Evolutionary conservation across 306 rosid species (phyloP), one percentile per base, ranked within the genome.

Genomic region (Trifolium pratense): DNA sequence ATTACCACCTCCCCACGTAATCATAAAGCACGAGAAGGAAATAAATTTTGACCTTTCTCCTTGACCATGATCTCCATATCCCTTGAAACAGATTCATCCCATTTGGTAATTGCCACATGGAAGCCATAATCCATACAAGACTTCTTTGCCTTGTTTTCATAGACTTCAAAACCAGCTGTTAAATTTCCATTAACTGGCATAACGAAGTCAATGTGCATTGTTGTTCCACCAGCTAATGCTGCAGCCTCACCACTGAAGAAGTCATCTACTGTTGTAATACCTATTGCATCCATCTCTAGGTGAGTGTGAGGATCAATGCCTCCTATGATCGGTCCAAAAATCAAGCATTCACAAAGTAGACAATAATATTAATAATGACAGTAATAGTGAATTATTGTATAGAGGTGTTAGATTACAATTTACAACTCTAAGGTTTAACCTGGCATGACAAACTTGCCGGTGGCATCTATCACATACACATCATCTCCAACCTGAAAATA

Each of bases 241-340:
- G 98, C 98, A 48, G 98, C 97, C 80, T 93, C 97, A 66, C 98
- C 97, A 78, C 80, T 85, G 85, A 93, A 91, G 89, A 90, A 93
- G 86, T 93, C 97, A 78, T 90, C 97, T 51, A 82, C 71, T 0
- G 93, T 70, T 70, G 55, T 83, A 26, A 82, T 64, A 48, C 70
- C 83, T 93, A 90, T 77, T 75, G 86, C 81, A 72, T 78, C 92
- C 20, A 89, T 59, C 34, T 75, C 87, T 48, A 93, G 80, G 84
- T 93, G 98, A 15, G 97, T 84, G 81, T 93, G 98, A 71, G 98
- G 98, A 83, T 93, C 97, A 84, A 93, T 90, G 80, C 98, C 98
- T 58, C 98, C 98, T 93, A 85, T 69, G 3, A 56, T 56, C 17
- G 56, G 65, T 52, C 77, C 31, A 73, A 69, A 59, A 73, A 71